Evolutionary conservation across 768 basidiomycete species (phyloP).

Genomic region (Mycena rebaudengoi): DNA sequence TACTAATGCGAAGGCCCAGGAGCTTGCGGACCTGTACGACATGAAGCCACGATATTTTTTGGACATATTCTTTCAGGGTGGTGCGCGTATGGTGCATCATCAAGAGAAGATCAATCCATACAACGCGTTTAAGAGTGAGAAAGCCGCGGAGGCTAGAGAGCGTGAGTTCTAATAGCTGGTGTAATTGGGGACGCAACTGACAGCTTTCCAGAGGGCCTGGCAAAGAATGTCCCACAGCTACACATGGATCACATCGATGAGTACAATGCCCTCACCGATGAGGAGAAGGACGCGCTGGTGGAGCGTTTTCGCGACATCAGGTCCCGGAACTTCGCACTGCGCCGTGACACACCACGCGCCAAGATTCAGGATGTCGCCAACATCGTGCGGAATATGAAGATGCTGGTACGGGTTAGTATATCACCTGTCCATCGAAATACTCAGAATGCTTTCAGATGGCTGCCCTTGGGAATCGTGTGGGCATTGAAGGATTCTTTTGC

Average conservation of each 20-base stretch:
- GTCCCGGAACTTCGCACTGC: not conserved
- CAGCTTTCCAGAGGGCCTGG: not conserved
- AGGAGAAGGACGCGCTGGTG: conserved; percentile 3
- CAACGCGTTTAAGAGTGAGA: too few species aligned
- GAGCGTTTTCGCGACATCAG: not conserved
- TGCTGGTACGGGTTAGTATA: conserved; percentile 14
- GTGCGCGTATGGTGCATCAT: too few species aligned
- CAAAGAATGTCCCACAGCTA: not conserved
- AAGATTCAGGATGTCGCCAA: conserved; percentile 20
- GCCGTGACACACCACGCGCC: conserved; percentile 5
- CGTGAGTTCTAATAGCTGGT: not conserved
- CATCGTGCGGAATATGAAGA: conserved; percentile 5
- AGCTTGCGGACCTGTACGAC: too few species aligned
- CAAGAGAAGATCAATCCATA: too few species aligned
- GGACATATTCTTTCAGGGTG: too few species aligned
- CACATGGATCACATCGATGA: conserved; percentile 1
- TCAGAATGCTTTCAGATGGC: not conserved
- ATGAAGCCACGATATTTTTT: too few species aligned
- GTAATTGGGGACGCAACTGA: too few species aligned
- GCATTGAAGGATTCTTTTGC: conserved; percentile 35
- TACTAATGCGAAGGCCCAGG: too few species aligned
- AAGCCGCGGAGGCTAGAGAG: too few species aligned
- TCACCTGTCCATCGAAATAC: not conserved
- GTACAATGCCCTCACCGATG: conserved; percentile 5
- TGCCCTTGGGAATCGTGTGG: conserved; percentile 19